Conservation (phyloP, 257 asterid species). For the Solanum microdontum region DNA sequence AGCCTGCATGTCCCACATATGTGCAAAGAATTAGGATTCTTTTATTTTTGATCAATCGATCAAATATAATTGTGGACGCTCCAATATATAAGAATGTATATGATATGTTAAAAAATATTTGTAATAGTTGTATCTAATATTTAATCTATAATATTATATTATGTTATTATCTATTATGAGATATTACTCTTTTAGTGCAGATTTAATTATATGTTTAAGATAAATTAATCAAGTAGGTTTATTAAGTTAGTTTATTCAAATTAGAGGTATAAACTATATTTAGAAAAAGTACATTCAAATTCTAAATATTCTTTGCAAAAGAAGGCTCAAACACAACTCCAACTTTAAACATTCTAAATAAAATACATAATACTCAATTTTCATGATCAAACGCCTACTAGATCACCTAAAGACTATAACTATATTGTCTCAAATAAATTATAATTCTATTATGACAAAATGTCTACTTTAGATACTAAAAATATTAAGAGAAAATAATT, state of each 20-base stretch:
- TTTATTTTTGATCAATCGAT: neutral
- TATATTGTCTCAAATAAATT: too few species aligned
- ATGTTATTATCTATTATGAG: neutral
- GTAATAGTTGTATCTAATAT: neutral
- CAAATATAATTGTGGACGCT: neutral
- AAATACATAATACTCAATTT: too few species aligned
- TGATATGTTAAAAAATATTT: neutral
- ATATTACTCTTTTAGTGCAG: too few species aligned
- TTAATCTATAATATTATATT: neutral
- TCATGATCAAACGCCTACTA: neutral
- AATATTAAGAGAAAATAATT: neutral
- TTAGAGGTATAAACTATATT: neutral
- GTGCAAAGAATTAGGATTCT: neutral
- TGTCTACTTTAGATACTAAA: neutral
- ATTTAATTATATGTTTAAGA: too few species aligned
- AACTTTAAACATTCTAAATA: neutral
- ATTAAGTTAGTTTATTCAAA: too few species aligned
- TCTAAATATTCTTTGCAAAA: too few species aligned
- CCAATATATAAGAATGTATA: neutral
- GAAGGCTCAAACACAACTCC: neutral
- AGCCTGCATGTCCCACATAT: slow-evolving; percentile 26
- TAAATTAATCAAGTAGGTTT: neutral
- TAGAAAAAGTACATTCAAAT: neutral
- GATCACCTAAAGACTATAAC: neutral
- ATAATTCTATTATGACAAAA: neutral